Conservation (phyloP, 208 protist species). For the Tetramitus jugosus region DNA sequence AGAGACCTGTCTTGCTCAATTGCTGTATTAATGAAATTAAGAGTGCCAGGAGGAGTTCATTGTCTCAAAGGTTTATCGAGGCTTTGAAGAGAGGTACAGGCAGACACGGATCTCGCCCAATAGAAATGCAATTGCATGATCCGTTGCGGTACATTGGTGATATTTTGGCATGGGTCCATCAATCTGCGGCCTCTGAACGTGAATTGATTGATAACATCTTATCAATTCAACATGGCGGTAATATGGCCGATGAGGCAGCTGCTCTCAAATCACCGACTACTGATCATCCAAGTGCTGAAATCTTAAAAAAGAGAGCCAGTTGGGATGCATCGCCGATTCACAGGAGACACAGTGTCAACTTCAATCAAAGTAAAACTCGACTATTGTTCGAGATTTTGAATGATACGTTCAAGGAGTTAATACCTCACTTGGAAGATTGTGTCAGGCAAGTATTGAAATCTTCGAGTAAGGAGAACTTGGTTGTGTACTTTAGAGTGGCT, state of each 20-base stretch:
- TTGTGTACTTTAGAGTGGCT: constrained; percentile 7
- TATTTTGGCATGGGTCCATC: constrained; percentile 59
- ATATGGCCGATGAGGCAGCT: background rate
- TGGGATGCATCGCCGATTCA: background rate
- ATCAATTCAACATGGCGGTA: no score
- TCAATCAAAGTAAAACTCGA: no score
- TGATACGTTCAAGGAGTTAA: background rate
- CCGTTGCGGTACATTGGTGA: constrained; percentile 52
- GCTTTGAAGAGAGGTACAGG: background rate
- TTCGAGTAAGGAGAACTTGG: background rate
- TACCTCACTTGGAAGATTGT: background rate
- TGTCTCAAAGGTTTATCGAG: background rate
- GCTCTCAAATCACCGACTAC: background rate
- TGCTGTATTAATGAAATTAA: background rate
- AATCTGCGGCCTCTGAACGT: constrained; percentile 35
- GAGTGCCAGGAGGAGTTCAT: background rate
- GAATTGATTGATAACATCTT: constrained; percentile 36
- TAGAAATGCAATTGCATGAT: constrained; percentile 57
- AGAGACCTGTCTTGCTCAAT: background rate
- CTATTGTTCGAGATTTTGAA: background rate
- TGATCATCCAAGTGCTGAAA: background rate
- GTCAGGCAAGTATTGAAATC: background rate
- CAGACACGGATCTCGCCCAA: no score
- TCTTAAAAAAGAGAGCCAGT: background rate
- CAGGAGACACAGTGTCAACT: no score